phyloP scores from a whole-genome alignment of 129 eudicot species.

The Silybum marianum region DNA sequence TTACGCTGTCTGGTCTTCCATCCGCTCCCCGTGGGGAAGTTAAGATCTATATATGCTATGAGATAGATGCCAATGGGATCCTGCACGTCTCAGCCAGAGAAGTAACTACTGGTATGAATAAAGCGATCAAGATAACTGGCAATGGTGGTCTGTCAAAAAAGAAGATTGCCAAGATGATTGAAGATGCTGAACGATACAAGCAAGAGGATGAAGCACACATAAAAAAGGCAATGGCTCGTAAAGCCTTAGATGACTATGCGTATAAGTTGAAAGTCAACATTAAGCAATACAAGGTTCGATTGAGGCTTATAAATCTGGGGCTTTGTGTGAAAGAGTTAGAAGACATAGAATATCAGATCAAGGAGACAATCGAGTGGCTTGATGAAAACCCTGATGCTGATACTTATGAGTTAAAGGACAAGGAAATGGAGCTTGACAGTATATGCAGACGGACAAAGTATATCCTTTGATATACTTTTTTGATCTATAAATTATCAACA shows the following conservation, averaged over 20 bases:
- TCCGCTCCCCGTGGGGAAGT: neutral
- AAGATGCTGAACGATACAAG: neutral
- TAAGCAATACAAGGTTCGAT: neutral
- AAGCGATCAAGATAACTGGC: neutral
- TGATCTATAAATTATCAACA: too few relatives aligned
- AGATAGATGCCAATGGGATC: slow-evolving; percentile 24
- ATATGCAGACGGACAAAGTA: neutral
- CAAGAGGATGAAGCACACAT: neutral
- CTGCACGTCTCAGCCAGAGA: slow-evolving; percentile 7
- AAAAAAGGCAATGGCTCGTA: neutral
- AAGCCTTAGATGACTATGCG: neutral
- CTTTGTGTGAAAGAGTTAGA: neutral
- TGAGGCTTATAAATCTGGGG: neutral
- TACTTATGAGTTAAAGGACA: neutral
- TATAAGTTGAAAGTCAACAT: neutral
- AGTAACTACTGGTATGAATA: neutral
- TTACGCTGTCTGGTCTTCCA: neutral
- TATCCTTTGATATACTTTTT: too few relatives aligned
- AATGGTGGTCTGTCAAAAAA: neutral
- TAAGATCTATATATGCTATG: neutral
- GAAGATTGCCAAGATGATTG: neutral
- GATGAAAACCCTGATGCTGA: neutral
- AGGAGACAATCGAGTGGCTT: neutral
- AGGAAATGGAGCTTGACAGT: neutral
- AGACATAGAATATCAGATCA: neutral